phyloP scores from a whole-genome alignment of 495 filamentous ascomycete genomes.

The Xylaria intraflava region DNA sequence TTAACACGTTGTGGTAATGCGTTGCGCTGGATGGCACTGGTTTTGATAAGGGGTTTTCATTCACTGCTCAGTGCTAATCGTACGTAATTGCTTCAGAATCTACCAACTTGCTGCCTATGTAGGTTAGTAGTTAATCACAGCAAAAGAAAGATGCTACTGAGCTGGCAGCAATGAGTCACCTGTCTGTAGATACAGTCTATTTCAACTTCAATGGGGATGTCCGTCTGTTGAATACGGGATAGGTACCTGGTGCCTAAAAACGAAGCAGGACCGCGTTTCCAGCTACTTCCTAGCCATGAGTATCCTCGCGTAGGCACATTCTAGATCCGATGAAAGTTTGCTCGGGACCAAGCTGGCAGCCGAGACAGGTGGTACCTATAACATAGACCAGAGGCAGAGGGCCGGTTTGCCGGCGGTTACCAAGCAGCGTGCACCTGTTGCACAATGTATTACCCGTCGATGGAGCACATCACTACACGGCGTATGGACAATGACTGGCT shows the following conservation, averaged over 20 bases:
- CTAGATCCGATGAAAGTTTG: background rate
- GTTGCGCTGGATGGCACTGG: too few relatives aligned
- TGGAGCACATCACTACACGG: too few relatives aligned
- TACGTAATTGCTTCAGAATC: too few relatives aligned
- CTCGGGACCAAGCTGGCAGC: constrained; percentile 2
- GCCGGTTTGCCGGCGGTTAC: background rate
- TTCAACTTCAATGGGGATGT: background rate
- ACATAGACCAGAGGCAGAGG: background rate
- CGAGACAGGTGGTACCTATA: constrained; percentile 5
- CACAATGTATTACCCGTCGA: too few relatives aligned
- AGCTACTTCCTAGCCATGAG: background rate
- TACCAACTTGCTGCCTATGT: too few relatives aligned
- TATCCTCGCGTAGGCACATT: background rate
- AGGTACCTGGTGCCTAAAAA: background rate
- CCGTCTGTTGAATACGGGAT: background rate
- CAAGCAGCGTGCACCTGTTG: constrained; percentile 3
- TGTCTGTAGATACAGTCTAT: too few relatives aligned
- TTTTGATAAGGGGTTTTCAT: too few relatives aligned
- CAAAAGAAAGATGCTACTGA: too few relatives aligned
- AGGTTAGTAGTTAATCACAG: too few relatives aligned
- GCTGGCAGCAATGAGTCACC: too few relatives aligned
- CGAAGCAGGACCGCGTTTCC: background rate
- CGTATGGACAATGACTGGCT: background rate
- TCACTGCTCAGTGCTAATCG: too few relatives aligned
- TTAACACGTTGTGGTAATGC: too few relatives aligned